phyloP scores from a whole-genome alignment of 2,329 filamentous ascomycete species.

The Calonectria montana region DNA sequence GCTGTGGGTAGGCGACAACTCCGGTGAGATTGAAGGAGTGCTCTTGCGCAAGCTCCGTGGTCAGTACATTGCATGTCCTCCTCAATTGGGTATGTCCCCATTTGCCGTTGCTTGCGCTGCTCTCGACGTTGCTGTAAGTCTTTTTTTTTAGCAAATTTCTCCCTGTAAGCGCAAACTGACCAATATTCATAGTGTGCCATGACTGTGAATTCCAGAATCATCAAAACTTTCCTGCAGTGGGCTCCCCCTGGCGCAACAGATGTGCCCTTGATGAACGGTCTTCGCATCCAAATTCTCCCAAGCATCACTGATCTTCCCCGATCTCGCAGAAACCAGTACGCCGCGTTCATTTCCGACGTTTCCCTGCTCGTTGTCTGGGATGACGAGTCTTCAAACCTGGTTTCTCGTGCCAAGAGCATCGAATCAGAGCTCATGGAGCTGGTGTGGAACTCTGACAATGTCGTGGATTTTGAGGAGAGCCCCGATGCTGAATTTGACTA shows the following conservation, averaged over 20 bases:
- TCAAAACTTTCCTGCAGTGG: conserved; percentile 81
- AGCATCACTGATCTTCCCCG: conserved; percentile 76
- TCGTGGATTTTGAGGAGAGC: conserved; percentile 62
- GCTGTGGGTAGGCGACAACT: conserved; percentile 79
- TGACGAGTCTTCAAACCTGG: conserved; percentile 78
- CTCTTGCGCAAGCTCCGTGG: conserved; percentile 75
- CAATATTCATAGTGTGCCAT: conserved; percentile 71
- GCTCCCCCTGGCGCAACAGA: conserved; percentile 79
- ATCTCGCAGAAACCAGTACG: conserved; percentile 83
- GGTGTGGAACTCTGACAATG: conserved; percentile 74
- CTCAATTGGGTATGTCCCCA: conserved; percentile 69
- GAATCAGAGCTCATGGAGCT: conserved; percentile 82
- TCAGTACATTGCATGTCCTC: conserved; percentile 79
- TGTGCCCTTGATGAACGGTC: conserved; percentile 80
- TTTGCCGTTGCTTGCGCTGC: conserved; percentile 74
- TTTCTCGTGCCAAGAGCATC: conserved; percentile 76
- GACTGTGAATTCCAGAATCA: conserved; percentile 83
- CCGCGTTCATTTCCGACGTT: conserved; percentile 80
- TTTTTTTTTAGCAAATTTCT: neutral
- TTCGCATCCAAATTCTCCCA: conserved; percentile 81
- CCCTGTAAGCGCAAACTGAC: neutral
- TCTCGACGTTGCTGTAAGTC: conserved; percentile 76
- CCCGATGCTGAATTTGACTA: conserved; percentile 58
- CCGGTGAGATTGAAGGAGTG: conserved; percentile 77
- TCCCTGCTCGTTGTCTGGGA: conserved; percentile 84